These are phyloP conservation scores for Aspergillus transmontanensis DNA, from an alignment of 2,329 filamentous ascomycete genomes.

Conservation along the genomic window DNA sequence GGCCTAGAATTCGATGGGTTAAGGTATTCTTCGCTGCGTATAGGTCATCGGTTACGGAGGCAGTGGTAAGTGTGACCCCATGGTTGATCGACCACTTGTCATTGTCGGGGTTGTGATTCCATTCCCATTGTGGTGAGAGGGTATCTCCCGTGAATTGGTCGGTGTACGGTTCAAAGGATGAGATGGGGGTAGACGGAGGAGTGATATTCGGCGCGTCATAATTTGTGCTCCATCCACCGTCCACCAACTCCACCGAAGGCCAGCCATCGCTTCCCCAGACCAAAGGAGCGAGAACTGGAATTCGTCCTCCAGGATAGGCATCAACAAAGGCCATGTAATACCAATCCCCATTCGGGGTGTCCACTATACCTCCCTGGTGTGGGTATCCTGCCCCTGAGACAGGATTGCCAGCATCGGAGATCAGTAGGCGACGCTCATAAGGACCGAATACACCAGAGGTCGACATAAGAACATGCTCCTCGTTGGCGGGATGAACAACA, in stretches of 20 bases:
- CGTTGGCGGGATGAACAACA: slow-evolving; percentile 49
- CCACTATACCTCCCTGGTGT: slow-evolving; percentile 60
- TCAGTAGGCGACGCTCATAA: slow-evolving; percentile 48
- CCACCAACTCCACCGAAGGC: slow-evolving; percentile 47
- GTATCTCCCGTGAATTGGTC: slow-evolving; percentile 50
- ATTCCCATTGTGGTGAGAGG: slow-evolving; percentile 57
- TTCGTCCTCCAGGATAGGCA: slow-evolving; percentile 58
- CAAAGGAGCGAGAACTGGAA: slow-evolving; percentile 60
- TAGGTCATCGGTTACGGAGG: slow-evolving; percentile 56
- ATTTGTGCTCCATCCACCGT: slow-evolving; percentile 52
- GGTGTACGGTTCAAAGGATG: slow-evolving; percentile 42
- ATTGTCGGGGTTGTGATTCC: slow-evolving; percentile 64
- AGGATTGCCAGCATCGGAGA: slow-evolving; percentile 50
- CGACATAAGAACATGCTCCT: slow-evolving; percentile 48
- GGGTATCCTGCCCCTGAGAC: slow-evolving; percentile 50
- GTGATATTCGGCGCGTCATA: not conserved
- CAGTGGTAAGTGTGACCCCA: slow-evolving; percentile 52
- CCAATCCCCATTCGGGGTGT: slow-evolving; percentile 57
- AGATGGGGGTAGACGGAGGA: not conserved
- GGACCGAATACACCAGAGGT: slow-evolving; percentile 53
- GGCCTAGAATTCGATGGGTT: slow-evolving; percentile 44
- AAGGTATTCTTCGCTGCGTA: slow-evolving; percentile 46
- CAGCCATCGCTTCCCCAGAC: slow-evolving; percentile 57
- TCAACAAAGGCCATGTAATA: slow-evolving; percentile 62
- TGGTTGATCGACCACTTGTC: slow-evolving; percentile 48